A percentile compares a stretch with the other conserved stretches of the same genome.
Conservation (phyloP, 139 green algal species). For the Trebouxia sp. region DNA sequence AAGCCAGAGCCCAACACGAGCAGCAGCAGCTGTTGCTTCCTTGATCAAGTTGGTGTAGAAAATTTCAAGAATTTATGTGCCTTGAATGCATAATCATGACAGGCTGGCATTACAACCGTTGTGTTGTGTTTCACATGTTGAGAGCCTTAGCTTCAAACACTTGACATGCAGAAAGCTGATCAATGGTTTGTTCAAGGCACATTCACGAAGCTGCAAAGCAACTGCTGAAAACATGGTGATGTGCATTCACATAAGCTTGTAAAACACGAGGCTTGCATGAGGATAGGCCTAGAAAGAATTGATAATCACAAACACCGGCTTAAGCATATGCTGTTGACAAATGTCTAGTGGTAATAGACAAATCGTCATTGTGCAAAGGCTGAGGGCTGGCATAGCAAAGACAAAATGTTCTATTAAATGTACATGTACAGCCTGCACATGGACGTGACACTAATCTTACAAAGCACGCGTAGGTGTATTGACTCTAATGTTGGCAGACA, state of each 20-base stretch:
- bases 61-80: too few relatives aligned
- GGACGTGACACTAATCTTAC: background rate
- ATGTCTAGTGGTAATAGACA: background rate
- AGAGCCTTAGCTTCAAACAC: conserved; percentile 3
- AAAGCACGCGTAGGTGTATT: conserved; percentile 1
- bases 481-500: conserved; percentile 5
- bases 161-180: conserved; percentile 12
- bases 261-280: conserved; percentile 9
- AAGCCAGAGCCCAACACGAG: too few relatives aligned
- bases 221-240: conserved; percentile 14
- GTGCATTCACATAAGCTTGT: conserved; percentile 5
- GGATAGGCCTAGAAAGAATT: conserved; percentile 7
- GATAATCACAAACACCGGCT: conserved; percentile 9
- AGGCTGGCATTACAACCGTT: too few relatives aligned
- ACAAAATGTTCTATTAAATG: background rate
- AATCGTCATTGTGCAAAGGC: conserved; percentile 9
- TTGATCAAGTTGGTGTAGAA: too few relatives aligned
- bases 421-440: conserved; percentile 4
- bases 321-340: background rate
- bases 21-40: too few relatives aligned
- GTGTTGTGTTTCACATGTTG: too few relatives aligned
- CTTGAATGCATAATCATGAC: too few relatives aligned
- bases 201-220: background rate
- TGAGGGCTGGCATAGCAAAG: conserved; percentile 11
- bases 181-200: conserved; percentile 16